These are phyloP conservation scores for Naegleria lovaniensis DNA, from an alignment of 208 protist species.

Conservation along the genomic window DNA sequence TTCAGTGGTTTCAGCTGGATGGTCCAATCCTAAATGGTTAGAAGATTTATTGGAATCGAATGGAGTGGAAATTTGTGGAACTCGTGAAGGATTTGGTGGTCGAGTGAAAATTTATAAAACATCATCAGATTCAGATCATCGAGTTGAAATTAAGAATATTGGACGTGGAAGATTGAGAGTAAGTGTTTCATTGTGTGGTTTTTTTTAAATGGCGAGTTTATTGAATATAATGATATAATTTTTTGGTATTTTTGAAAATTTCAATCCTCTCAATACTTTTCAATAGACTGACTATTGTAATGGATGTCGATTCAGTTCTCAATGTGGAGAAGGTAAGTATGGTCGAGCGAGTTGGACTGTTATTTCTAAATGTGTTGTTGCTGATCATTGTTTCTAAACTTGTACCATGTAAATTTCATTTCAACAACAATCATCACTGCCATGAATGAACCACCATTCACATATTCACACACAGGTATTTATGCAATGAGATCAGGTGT, in stretches of 20 bases:
- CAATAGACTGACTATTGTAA: background rate
- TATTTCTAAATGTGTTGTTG: too few relatives aligned
- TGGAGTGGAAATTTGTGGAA: background rate
- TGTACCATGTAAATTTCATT: too few relatives aligned
- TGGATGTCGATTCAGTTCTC: background rate
- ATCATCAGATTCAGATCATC: background rate
- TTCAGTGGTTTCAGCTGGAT: slow-evolving; percentile 21
- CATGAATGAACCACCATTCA: too few relatives aligned
- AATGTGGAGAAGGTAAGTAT: background rate
- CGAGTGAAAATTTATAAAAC: slow-evolving; percentile 24
- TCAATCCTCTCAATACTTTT: too few relatives aligned
- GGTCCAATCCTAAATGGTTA: slow-evolving; percentile 29
- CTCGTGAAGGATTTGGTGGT: slow-evolving; percentile 31
- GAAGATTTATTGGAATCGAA: slow-evolving; percentile 20
- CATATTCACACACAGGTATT: slow-evolving; percentile 27
- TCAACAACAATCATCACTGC: too few relatives aligned
- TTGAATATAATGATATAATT: too few relatives aligned
- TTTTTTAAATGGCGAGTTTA: too few relatives aligned
- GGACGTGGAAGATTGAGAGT: slow-evolving; percentile 25
- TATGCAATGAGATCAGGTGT: slow-evolving; percentile 26
- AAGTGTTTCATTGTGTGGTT: slow-evolving; percentile 6
- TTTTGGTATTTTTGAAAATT: too few relatives aligned
- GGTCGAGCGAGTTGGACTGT: too few relatives aligned
- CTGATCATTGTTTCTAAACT: too few relatives aligned
- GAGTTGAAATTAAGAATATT: slow-evolving; percentile 33